Base-by-base conservation (phyloP, 345 rosid genomes). In the Aquilaria malaccensis region DNA sequence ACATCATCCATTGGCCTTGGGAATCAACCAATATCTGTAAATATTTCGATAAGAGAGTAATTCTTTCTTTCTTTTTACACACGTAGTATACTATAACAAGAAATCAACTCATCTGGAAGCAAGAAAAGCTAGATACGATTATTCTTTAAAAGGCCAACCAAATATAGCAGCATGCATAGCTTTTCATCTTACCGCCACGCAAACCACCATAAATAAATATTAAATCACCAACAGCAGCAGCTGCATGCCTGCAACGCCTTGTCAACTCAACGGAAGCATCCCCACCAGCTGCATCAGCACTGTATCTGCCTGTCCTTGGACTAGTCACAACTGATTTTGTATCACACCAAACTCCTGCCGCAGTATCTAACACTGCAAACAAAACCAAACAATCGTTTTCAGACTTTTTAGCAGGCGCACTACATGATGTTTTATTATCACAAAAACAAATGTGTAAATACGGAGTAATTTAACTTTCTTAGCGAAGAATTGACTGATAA, bases 301-400 rank as follows among this genome's bases (percentile, higher is more conserved):
- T 85, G 74, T 80, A 90, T 69, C 87, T 83, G 51, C 93, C 96
- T 56, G 96, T 86, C 72, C 97, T 85, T 59, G 97, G 97, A 78
- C 83, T 90, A 59, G 89, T 94, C 62, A 94, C 95, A 70, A 94
- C 97, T 71, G 97, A 94, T 70, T 90, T 94, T 59, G 96, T 90
- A 80, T 94, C 99, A 75, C 99, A 94, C 99, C 99, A 94, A 65
- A 94, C 97, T 65, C 99, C 99, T 30, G 99, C 97, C 58, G 99
- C 97, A 68, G 99, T 94, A 82, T 94, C 99, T 84, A 94, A 79
- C 60, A 94, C 99, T 94, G 70, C 37, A 83, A 61, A 70, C 51
- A 56, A 60, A 51, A 76, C 43, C 43, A 73, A 56, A 51, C 59
- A 56, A 63, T 7, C 4, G 43, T 0, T 37, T 37, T 37, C 43